These are phyloP conservation scores for Metschnikowia shivogae DNA, from an alignment of 805 yeast genomes.

Conservation along the genomic window DNA sequence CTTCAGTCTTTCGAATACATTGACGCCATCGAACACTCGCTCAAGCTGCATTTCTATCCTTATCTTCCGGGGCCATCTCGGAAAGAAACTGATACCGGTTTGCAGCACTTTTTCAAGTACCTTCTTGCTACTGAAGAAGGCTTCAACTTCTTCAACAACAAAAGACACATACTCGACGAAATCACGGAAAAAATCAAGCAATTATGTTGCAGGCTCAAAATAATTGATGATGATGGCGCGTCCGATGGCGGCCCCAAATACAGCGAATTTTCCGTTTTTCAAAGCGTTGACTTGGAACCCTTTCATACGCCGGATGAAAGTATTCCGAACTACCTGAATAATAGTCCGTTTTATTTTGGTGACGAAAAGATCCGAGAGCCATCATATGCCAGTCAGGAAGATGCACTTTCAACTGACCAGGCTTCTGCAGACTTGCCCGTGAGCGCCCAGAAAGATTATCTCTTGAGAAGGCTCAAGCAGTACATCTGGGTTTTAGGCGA, in stretches of 20 bases:
- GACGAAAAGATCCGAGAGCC: constrained; percentile 1
- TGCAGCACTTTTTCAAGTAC: constrained; percentile 70
- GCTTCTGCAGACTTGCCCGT: constrained; percentile 11
- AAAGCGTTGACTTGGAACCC: background rate
- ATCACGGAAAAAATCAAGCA: constrained; percentile 21
- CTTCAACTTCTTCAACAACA: constrained; percentile 47
- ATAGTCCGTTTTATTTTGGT: constrained; percentile 2
- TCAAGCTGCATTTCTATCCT: constrained; percentile 20
- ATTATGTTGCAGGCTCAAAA: constrained; percentile 9
- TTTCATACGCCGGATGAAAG: background rate
- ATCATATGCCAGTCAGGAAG: background rate
- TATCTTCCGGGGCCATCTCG: constrained; percentile 13
- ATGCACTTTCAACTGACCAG: background rate
- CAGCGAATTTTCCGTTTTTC: background rate
- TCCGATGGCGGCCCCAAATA: background rate
- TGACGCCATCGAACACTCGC: constrained; percentile 10
- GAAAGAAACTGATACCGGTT: background rate
- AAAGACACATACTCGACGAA: constrained; percentile 36
- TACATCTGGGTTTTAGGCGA: constrained; percentile 85
- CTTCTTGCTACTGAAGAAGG: constrained; percentile 82
- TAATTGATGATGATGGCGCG: constrained; percentile 6
- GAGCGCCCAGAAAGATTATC: constrained; percentile 13
- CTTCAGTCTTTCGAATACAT: constrained; percentile 12
- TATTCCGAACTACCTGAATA: constrained; percentile 2
- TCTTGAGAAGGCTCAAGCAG: constrained; percentile 51